Base-by-base conservation (phyloP, 495 filamentous ascomycete genomes). In the Aspergillus egyptiacus region DNA sequence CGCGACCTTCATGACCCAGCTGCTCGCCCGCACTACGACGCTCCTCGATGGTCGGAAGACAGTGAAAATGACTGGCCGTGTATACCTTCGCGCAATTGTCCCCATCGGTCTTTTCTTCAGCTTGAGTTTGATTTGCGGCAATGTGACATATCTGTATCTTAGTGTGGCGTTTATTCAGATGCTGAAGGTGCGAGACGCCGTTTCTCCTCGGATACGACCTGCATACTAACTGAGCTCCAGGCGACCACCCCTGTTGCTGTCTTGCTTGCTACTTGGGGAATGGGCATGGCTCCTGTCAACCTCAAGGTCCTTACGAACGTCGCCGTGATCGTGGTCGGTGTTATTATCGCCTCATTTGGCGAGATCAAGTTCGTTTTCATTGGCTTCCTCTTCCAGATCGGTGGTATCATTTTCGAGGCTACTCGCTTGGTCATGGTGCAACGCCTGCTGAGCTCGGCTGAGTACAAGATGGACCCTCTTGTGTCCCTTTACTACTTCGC, bases 401-500 rank as follows among this genome's bases (percentile, higher is more conserved):
- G 72, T 46, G 90, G 91, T 66, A 84, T 96, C 60, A 61, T 84
- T 61, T 95, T 94, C 67, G 90, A 96, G 72, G 89, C 90, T 45
- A 83, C 88, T 56, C 87, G 90, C 58, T 78, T 96, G 56, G 87
- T 89, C 67, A 83, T 96, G 85, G 88, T 96, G 35, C 84, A 95
- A 74, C 82, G 82, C 34, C 76, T 96, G 39, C 80, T 96, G 46
- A 90, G 83, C 78, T 88, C 85, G 9, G 76, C 86, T 42, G 90
- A 95, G 72, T 95, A 82, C 80, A 95, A 95, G 83, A 96, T 96
- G 90, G 90, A 96, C 66, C 90, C 90, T 42, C 78, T 95, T 31
- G 90, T 96, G 28, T 95, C 91, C 6, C 79, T 96, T 9, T 96
- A 95, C 80, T 95, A 96, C 77, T 96, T 91, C 58, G 90, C 91